These are phyloP conservation scores for Limonium bicolor DNA, from an alignment of 148 eudicot species.

Conservation along the genomic window DNA sequence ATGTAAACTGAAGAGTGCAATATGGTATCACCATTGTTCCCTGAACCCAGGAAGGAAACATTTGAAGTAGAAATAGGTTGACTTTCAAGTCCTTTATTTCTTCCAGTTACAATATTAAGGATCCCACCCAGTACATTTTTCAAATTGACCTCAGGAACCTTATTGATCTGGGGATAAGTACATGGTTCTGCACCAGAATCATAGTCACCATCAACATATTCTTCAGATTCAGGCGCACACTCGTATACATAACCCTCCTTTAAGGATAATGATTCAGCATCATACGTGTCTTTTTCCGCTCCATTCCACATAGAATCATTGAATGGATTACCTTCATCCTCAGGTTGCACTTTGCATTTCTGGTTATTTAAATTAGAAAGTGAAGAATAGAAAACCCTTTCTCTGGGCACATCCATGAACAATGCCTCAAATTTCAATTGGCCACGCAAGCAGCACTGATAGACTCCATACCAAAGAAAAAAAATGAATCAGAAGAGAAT, in stretches of 20 bases:
- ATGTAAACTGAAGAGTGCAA: conserved; percentile 81
- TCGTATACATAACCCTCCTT: conserved; percentile 27
- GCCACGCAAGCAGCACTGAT: too few relatives aligned
- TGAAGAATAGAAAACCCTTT: conserved; percentile 55
- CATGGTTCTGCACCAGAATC: conserved; percentile 44
- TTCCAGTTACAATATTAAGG: conserved; percentile 70
- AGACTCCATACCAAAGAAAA: too few relatives aligned
- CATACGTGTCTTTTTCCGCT: conserved; percentile 18
- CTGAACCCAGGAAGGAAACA: conserved; percentile 76
- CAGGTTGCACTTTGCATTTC: conserved; percentile 25
- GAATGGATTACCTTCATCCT: conserved; percentile 29
- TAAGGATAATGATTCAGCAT: conserved; percentile 15
- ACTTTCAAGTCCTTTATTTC: conserved; percentile 27
- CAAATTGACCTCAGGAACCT: conserved; percentile 72
- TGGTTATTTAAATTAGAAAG: conserved; percentile 37
- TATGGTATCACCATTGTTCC: conserved; percentile 74
- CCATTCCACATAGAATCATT: conserved; percentile 37
- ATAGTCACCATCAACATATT: conserved; percentile 44
- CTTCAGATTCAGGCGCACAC: conserved; percentile 39
- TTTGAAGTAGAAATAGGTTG: conserved; percentile 36
- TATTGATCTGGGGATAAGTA: conserved; percentile 15
- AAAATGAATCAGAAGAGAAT: too few relatives aligned
- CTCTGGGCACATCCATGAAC: conserved; percentile 36
- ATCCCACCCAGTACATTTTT: conserved; percentile 77
- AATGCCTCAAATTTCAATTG: too few relatives aligned